Percentiles rank a stretch among this genome's conserved stretches.
phyloP scores from a whole-genome alignment of 768 basidiomycete genomes.

The Panus rudis region DNA sequence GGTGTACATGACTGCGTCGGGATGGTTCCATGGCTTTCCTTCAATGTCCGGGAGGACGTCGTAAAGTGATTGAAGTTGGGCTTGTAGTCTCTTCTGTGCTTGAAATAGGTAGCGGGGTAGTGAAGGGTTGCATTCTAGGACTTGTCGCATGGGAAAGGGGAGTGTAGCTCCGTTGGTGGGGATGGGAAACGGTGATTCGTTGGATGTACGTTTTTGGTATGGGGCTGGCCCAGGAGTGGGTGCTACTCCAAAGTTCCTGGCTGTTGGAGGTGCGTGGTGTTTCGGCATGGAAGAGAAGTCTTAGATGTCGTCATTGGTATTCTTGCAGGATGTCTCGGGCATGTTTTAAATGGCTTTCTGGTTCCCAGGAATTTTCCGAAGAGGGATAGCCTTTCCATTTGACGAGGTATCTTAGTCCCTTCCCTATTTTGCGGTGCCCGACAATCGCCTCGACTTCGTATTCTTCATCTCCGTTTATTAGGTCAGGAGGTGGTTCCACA shows the following conservation, averaged over 20 bases:
- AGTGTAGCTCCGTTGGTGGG: conserved; percentile 44
- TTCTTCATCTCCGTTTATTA: conserved; percentile 10
- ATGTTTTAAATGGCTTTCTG: conserved; percentile 1
- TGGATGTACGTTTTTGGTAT: no score
- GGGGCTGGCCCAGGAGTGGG: no score
- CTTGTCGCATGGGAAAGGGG: conserved; percentile 61
- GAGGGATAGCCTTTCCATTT: background rate
- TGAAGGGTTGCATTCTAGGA: conserved; percentile 66
- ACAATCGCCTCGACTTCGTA: conserved; percentile 7
- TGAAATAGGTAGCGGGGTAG: conserved; percentile 69
- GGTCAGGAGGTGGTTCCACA: conserved; percentile 1
- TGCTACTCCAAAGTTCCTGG: no score
- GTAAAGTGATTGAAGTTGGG: conserved; percentile 34
- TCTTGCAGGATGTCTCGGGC: conserved; percentile 23
- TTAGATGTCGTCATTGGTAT: conserved; percentile 16
- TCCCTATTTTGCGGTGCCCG: background rate
- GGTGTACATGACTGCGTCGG: no score
- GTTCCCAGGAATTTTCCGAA: conserved; percentile 1
- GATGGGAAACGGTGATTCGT: conserved; percentile 38
- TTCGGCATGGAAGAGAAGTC: no score
- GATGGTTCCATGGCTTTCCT: conserved; percentile 45
- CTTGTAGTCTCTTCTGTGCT: conserved; percentile 44
- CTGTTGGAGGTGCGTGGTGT: no score
- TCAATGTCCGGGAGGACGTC: conserved; percentile 48
- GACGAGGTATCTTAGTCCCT: conserved; percentile 1